A percentile compares a stretch with the other conserved stretches of the same genome.
phyloP scores from a whole-genome alignment of 805 yeast genomes.

The Teunomyces barrocoloradensis region DNA sequence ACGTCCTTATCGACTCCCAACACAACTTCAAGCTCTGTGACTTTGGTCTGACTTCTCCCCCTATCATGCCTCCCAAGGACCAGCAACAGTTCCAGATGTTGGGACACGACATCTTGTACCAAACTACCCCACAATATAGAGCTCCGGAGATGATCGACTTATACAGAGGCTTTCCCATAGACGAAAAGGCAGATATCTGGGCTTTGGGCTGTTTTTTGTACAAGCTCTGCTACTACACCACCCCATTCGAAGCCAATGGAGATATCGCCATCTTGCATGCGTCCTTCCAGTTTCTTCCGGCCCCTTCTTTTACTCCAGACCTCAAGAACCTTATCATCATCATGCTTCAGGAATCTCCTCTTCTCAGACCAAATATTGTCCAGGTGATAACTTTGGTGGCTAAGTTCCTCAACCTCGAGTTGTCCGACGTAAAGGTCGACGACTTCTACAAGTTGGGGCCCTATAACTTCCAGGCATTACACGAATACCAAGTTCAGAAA shows the following conservation, averaged over 20 bases:
- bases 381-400: slow-evolving; percentile 71
- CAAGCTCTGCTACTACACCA: slow-evolving; percentile 86
- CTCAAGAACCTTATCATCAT: slow-evolving; percentile 73
- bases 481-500: slow-evolving; percentile 44
- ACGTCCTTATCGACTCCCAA: slow-evolving; percentile 73
- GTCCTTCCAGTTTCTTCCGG: slow-evolving; percentile 68
- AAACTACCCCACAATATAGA: slow-evolving; percentile 94
- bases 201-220: slow-evolving; percentile 91
- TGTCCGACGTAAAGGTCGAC: slow-evolving; percentile 26
- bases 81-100: slow-evolving; percentile 70
- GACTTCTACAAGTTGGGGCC: slow-evolving; percentile 53
- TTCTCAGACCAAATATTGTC: slow-evolving; percentile 79
- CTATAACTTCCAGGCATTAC: slow-evolving; percentile 55
- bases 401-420: slow-evolving; percentile 44
- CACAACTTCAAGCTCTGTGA: slow-evolving; percentile 83
- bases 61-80: slow-evolving; percentile 69
- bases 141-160: slow-evolving; percentile 96
- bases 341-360: slow-evolving; percentile 80
- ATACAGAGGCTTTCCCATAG: slow-evolving; percentile 76
- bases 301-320: slow-evolving; percentile 67
- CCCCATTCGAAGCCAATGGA: slow-evolving; percentile 90
- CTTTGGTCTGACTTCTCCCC: slow-evolving; percentile 83
- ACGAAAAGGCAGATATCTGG: slow-evolving; percentile 94
- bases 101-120: slow-evolving; percentile 80
- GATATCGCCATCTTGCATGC: slow-evolving; percentile 87